These are phyloP conservation scores for Apium graveolens DNA, from an alignment of 129 eudicot genomes.

Conservation along the genomic window DNA sequence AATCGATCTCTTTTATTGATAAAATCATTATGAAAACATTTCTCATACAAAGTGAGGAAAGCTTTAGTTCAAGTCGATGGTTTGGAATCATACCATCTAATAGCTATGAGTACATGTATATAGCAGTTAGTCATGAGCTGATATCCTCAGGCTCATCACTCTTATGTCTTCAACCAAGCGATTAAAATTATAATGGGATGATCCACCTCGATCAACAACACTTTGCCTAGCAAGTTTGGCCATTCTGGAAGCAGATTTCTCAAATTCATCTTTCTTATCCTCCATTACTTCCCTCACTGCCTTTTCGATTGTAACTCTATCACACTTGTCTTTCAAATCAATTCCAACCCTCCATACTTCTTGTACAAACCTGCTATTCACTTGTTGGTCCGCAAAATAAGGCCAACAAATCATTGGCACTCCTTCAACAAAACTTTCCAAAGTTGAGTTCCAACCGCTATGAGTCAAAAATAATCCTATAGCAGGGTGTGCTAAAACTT, in stretches of 20 bases:
- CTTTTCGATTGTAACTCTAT: conserved; percentile 29
- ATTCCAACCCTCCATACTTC: conserved; percentile 54
- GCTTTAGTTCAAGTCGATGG: not conserved
- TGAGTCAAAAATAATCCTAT: conserved; percentile 56
- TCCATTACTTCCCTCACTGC: conserved; percentile 40
- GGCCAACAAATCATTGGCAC: conserved; percentile 75
- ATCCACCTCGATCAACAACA: conserved; percentile 38
- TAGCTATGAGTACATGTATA: not conserved
- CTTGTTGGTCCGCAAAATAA: conserved; percentile 37
- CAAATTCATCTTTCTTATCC: conserved; percentile 15
- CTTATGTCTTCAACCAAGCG: conserved; percentile 48
- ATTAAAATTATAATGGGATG: conserved; percentile 38
- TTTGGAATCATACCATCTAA: not conserved
- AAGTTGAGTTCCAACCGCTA: conserved; percentile 65
- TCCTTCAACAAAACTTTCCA: conserved; percentile 46
- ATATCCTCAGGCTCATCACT: conserved; percentile 8
- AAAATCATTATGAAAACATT: not conserved
- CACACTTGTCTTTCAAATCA: conserved; percentile 48
- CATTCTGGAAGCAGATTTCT: conserved; percentile 11
- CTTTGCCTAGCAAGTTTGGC: conserved; percentile 18
- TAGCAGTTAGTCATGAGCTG: not conserved
- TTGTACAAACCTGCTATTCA: conserved; percentile 51
- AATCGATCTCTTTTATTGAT: not conserved
- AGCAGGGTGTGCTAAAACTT: conserved; percentile 47
- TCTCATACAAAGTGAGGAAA: not conserved